Conservation (phyloP, 176 grass and related monocot genomes). For the Raddia guianensis region DNA sequence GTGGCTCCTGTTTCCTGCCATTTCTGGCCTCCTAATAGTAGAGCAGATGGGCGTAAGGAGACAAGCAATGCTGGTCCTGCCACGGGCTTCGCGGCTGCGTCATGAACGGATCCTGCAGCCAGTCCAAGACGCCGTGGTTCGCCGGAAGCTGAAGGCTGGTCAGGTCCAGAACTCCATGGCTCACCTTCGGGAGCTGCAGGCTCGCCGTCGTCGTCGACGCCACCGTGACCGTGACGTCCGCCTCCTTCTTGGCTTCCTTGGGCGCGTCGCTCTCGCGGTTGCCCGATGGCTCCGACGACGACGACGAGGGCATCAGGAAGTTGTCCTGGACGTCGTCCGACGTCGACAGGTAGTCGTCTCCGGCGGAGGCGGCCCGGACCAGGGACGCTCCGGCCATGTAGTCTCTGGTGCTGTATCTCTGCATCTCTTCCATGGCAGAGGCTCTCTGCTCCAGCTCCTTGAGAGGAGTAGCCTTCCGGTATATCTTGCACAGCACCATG, state of each 20-base stretch:
- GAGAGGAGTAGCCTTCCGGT: slow-evolving; percentile 78
- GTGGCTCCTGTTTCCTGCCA: neutral
- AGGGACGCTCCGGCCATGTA: slow-evolving; percentile 14
- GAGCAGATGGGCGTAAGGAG: slow-evolving; percentile 61
- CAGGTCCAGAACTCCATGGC: slow-evolving; percentile 22
- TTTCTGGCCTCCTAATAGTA: slow-evolving; percentile 28
- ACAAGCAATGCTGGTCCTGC: slow-evolving; percentile 63
- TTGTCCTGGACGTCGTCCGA: slow-evolving; percentile 53
- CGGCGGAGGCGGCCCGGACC: neutral
- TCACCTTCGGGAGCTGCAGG: slow-evolving; percentile 41
- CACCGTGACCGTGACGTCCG: slow-evolving; percentile 35
- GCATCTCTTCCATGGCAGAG: slow-evolving; percentile 53
- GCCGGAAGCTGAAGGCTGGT: slow-evolving; percentile 52
- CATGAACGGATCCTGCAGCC: slow-evolving; percentile 65
- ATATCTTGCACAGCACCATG: slow-evolving; percentile 90
- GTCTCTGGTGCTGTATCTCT: slow-evolving; percentile 28
- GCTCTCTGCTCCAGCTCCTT: slow-evolving; percentile 86
- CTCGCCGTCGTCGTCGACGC: slow-evolving; percentile 39
- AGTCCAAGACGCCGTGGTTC: slow-evolving; percentile 48
- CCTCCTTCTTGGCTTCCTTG: slow-evolving; percentile 48
- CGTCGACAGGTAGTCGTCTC: slow-evolving; percentile 39
- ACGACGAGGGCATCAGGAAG: slow-evolving; percentile 17
- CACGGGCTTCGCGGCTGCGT: slow-evolving; percentile 74
- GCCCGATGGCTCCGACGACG: slow-evolving; percentile 11
- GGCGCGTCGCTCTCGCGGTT: slow-evolving; percentile 5